Evolutionary conservation across 1,284 basidiomycete genomes (phyloP).

Genomic region (Austroboletus rostrupii): DNA sequence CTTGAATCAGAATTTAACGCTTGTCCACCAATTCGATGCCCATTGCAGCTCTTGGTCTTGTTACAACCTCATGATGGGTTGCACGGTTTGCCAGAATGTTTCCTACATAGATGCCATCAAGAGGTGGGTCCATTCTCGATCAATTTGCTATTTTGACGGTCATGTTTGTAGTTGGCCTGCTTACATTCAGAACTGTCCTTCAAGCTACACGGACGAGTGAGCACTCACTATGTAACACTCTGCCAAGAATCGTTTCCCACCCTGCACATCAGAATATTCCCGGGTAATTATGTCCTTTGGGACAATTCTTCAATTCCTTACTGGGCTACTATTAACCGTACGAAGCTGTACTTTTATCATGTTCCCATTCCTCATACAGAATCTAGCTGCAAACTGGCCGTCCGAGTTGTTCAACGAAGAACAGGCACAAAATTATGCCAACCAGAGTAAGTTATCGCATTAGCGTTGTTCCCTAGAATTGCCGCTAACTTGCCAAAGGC

Average conservation of each 20-base stretch:
- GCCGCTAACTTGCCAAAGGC: conserved; percentile 3
- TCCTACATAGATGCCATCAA: not conserved
- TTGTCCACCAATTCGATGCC: not conserved
- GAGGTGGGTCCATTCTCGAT: conserved; percentile 9
- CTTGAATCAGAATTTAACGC: not conserved
- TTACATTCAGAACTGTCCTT: conserved; percentile 19
- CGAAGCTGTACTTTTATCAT: not conserved
- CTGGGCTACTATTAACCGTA: conserved; percentile 27
- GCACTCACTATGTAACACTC: not conserved
- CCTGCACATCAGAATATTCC: conserved; percentile 16
- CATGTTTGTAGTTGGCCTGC: conserved; percentile 17
- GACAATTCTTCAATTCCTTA: conserved; percentile 22
- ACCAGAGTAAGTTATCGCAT: conserved; percentile 3
- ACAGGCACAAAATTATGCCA: conserved; percentile 11
- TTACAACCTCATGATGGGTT: conserved; percentile 30
- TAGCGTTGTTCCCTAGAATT: not conserved
- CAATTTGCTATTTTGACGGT: not conserved
- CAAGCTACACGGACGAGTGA: conserved; percentile 18
- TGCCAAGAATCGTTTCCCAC: not conserved
- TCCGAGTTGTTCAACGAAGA: conserved; percentile 12
- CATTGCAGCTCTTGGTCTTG: conserved; percentile 29
- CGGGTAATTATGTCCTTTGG: conserved; percentile 16
- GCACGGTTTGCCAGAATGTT: conserved; percentile 23
- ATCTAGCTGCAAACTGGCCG: conserved; percentile 19
- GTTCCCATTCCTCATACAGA: not conserved